A percentile compares a stretch with the other conserved stretches of the same genome.
Conservation (phyloP, 1,284 basidiomycete genomes). For the Meira nashicola region DNA sequence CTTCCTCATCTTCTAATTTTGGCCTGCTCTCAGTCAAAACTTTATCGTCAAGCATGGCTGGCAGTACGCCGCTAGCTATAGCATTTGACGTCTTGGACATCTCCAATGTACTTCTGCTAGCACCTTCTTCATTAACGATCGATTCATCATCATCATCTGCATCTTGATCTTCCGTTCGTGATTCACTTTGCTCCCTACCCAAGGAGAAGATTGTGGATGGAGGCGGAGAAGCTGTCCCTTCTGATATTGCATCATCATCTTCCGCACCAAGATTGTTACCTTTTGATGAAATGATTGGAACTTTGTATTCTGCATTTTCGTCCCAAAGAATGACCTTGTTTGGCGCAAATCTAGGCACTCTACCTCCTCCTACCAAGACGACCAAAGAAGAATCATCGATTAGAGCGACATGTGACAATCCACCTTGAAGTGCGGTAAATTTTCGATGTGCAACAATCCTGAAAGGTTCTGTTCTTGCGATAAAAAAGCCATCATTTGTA, state of each 20-base stretch:
- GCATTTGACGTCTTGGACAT: no score
- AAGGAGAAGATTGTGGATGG: conserved; percentile 40
- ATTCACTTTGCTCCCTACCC: conserved; percentile 23
- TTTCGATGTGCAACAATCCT: conserved; percentile 24
- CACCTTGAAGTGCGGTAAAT: conserved; percentile 34
- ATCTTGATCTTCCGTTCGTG: conserved; percentile 8
- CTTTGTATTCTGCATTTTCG: conserved; percentile 22
- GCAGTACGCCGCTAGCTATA: no score
- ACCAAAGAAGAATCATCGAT: conserved; percentile 36
- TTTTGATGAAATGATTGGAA: background rate
- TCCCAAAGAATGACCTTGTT: conserved; percentile 48
- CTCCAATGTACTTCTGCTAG: no score
- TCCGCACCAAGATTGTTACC: background rate
- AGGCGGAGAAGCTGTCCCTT: conserved; percentile 3
- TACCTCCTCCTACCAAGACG: conserved; percentile 41
- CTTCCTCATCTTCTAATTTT: no score
- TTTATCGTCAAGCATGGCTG: no score
- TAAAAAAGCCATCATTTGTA: conserved; percentile 35
- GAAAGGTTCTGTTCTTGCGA: conserved; percentile 31
- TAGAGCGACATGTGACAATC: conserved; percentile 28
- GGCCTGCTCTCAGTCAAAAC: no score
- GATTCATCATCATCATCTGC: no score
- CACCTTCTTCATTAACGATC: no score
- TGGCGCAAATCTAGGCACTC: conserved; percentile 42
- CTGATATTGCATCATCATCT: background rate